A percentile compares a stretch with the other conserved stretches of the same genome.
Evolutionary conservation across 208 protist species (phyloP).

Genomic region (Histomonas meleagridis): DNA sequence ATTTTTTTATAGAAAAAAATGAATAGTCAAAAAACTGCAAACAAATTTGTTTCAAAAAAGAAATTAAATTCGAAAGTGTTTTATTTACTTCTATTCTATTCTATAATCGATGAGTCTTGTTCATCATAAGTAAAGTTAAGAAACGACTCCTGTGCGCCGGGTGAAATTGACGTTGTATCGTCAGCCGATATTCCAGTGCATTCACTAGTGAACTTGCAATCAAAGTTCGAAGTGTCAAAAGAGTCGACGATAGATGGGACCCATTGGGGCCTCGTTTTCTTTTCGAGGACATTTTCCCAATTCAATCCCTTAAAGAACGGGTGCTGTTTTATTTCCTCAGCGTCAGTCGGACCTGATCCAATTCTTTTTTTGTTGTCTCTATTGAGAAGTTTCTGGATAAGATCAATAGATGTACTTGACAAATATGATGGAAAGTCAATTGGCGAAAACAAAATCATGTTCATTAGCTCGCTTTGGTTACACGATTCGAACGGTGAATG

Average conservation of each 20-base stretch:
- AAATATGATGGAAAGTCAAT: constrained; percentile 49
- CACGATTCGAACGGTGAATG: not conserved
- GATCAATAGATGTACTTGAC: constrained; percentile 44
- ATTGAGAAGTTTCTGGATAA: constrained; percentile 36
- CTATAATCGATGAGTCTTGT: too few relatives aligned
- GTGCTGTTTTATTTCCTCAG: constrained; percentile 41
- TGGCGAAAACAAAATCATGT: constrained; percentile 52
- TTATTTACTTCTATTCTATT: too few relatives aligned
- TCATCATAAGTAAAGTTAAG: too few relatives aligned
- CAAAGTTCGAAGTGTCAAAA: constrained; percentile 40
- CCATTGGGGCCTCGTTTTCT: constrained; percentile 39
- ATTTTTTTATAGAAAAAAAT: too few relatives aligned
- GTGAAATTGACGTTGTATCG: not conserved
- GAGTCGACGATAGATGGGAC: not conserved
- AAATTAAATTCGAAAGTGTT: too few relatives aligned
- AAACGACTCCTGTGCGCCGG: too few relatives aligned
- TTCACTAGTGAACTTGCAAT: constrained; percentile 39
- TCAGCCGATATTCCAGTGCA: not conserved
- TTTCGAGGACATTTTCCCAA: constrained; percentile 19
- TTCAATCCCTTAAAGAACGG: constrained; percentile 42
- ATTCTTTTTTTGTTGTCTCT: constrained; percentile 33
- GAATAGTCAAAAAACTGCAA: too few relatives aligned
- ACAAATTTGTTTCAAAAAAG: too few relatives aligned
- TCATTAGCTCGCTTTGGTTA: constrained; percentile 51
- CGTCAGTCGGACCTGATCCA: not conserved